phyloP scores from a whole-genome alignment of 306 rosid genomes.

The Pachyrhizus erosus region DNA sequence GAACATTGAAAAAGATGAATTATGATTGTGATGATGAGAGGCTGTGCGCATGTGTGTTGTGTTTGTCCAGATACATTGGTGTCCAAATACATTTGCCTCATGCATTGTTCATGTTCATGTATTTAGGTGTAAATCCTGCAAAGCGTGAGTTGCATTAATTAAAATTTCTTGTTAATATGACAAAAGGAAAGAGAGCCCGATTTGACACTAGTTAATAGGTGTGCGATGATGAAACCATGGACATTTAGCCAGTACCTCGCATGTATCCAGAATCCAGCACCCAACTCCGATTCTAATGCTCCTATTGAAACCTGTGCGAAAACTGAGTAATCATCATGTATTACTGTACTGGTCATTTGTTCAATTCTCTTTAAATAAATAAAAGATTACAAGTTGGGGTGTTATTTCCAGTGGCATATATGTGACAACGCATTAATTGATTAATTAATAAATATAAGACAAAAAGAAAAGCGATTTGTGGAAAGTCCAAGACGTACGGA shows the following conservation, averaged over 20 bases:
- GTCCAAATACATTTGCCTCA: constrained; percentile 35
- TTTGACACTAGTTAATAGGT: neutral
- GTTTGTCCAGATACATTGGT: constrained; percentile 36
- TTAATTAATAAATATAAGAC: neutral
- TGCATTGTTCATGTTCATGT: neutral
- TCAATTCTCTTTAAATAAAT: too few species aligned
- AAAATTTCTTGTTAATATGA: neutral
- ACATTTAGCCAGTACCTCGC: neutral
- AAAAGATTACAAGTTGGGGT: neutral
- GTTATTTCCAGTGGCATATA: neutral
- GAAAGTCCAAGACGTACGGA: too few species aligned
- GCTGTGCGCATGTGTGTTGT: neutral
- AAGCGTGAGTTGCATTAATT: neutral
- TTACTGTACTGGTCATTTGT: neutral
- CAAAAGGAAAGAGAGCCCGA: neutral
- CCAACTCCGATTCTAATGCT: neutral
- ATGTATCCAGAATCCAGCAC: constrained; percentile 3
- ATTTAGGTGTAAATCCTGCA: neutral
- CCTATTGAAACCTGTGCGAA: neutral
- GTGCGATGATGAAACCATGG: neutral
- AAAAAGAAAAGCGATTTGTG: neutral
- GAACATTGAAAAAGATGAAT: constrained; percentile 9
- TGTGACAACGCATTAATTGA: neutral
- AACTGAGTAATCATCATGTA: neutral
- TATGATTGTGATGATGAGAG: neutral